Conservation (phyloP, 805 yeast genomes). For the Zygoascus biomembranicola region DNA sequence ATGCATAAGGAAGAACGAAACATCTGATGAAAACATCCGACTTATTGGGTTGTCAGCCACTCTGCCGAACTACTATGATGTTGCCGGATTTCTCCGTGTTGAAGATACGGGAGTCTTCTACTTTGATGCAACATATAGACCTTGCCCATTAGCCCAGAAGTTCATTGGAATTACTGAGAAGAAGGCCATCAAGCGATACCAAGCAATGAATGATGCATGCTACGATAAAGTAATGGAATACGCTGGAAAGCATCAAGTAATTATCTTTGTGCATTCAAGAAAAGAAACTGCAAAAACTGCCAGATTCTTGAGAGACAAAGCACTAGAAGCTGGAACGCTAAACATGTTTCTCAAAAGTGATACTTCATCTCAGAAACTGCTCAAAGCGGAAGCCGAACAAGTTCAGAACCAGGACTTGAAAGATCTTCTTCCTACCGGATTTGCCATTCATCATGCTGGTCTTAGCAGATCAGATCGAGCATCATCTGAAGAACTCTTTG, state of each 20-base stretch:
- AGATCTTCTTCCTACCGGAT: slow-evolving; percentile 58
- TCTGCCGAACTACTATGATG: slow-evolving; percentile 80
- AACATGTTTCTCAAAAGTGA: slow-evolving; percentile 39
- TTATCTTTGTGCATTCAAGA: slow-evolving; percentile 88
- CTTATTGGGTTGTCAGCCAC: slow-evolving; percentile 89
- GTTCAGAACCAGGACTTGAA: slow-evolving; percentile 47
- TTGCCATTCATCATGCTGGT: slow-evolving; percentile 93
- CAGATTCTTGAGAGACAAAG: slow-evolving; percentile 54
- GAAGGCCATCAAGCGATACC: slow-evolving; percentile 64
- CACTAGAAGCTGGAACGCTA: slow-evolving; percentile 47
- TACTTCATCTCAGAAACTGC: slow-evolving; percentile 53
- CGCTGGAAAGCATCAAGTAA: slow-evolving; percentile 64
- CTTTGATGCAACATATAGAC: slow-evolving; percentile 78
- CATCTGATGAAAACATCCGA: slow-evolving; percentile 46
- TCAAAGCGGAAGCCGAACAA: slow-evolving; percentile 53
- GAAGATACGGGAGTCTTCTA: slow-evolving; percentile 59
- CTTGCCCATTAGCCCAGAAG: slow-evolving; percentile 86
- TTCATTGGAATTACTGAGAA: slow-evolving; percentile 83
- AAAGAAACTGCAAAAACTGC: slow-evolving; percentile 88
- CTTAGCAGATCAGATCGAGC: slow-evolving; percentile 63
- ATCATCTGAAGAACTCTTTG: slow-evolving; percentile 76
- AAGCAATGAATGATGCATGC: slow-evolving; percentile 87
- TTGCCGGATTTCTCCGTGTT: slow-evolving; percentile 71
- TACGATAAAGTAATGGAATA: slow-evolving; percentile 67
- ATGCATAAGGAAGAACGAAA: slow-evolving; percentile 41